These are phyloP conservation scores for Leccinum arenicola DNA, from an alignment of 768 basidiomycete genomes.

Conservation along the genomic window DNA sequence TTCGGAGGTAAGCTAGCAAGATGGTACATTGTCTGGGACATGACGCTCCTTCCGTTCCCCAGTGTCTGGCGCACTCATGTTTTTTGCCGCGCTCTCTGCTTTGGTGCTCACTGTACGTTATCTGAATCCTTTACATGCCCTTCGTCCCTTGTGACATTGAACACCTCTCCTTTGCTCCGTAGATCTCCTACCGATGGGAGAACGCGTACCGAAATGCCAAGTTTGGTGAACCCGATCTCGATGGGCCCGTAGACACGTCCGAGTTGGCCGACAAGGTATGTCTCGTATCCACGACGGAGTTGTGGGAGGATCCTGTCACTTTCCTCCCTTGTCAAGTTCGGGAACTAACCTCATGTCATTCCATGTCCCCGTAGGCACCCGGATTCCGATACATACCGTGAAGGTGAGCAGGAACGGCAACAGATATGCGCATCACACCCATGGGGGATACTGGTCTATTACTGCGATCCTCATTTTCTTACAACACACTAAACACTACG, in stretches of 20 bases:
- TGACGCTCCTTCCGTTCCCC: too few species aligned
- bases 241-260: conserved; percentile 57
- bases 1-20: too few species aligned
- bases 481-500: not conserved
- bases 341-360: not conserved
- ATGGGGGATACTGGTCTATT: not conserved
- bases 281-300: not conserved
- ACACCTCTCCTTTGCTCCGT: too few species aligned
- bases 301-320: not conserved
- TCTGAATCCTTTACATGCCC: not conserved
- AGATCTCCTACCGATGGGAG: conserved; percentile 64
- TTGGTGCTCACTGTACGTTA: conserved; percentile 20
- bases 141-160: not conserved
- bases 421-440: not conserved
- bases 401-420: not conserved
- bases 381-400: conserved; percentile 55
- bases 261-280: conserved; percentile 56
- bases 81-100: conserved; percentile 14
- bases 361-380: conserved; percentile 43
- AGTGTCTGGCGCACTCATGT: too few species aligned
- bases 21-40: too few species aligned
- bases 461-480: not conserved
- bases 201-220: conserved; percentile 52
- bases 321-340: not conserved
- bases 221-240: conserved; percentile 46